Conservation (phyloP, 1,284 basidiomycete genomes). For the Leucoagaricus sp. region DNA sequence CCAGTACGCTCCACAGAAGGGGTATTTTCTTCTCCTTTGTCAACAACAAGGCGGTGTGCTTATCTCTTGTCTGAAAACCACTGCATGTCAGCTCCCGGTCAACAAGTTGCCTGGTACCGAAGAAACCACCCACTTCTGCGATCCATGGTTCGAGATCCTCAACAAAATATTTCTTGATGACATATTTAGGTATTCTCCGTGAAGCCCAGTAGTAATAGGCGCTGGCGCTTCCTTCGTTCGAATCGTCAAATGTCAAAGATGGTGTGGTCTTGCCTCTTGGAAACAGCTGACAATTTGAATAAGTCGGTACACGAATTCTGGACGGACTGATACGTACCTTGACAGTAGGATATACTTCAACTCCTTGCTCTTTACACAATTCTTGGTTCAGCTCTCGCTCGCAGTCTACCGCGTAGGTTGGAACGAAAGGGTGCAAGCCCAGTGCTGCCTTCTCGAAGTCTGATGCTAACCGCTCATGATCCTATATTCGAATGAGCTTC, state of each 20-base stretch:
- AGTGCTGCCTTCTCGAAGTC: slow-evolving; percentile 84
- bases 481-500: no score
- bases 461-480: slow-evolving; percentile 86
- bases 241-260: slow-evolving; percentile 68
- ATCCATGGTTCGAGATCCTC: slow-evolving; percentile 66
- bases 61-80: slow-evolving; percentile 35
- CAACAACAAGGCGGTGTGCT: slow-evolving; percentile 71
- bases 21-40: slow-evolving; percentile 80
- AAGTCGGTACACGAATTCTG: not conserved
- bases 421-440: slow-evolving; percentile 80
- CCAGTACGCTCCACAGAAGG: slow-evolving; percentile 83
- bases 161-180: slow-evolving; percentile 63
- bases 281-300: slow-evolving; percentile 52
- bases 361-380: slow-evolving; percentile 79
- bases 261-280: slow-evolving; percentile 70
- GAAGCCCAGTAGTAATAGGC: slow-evolving; percentile 80
- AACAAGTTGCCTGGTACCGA: slow-evolving; percentile 14
- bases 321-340: slow-evolving; percentile 47
- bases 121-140: slow-evolving; percentile 50
- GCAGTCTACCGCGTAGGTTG: slow-evolving; percentile 90
- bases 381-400: slow-evolving; percentile 81
- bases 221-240: slow-evolving; percentile 66
- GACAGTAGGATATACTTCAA: slow-evolving; percentile 91
- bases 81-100: not conserved
- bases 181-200: slow-evolving; percentile 68